Evolutionary conservation across 768 basidiomycete species (phyloP).

Genomic region (Calvatia gigantea): DNA sequence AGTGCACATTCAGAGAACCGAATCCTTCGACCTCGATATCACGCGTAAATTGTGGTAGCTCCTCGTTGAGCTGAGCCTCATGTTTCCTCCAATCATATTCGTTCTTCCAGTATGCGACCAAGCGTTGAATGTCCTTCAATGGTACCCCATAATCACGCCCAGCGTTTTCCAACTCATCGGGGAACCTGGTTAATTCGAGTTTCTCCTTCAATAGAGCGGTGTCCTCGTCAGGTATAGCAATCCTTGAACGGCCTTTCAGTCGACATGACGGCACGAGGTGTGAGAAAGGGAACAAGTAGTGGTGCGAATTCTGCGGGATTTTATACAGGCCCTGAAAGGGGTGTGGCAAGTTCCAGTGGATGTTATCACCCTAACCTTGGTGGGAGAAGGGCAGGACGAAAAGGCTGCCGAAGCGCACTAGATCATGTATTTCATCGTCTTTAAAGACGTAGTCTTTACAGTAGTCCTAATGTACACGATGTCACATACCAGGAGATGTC

Average conservation of each 20-base stretch:
- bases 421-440: no score
- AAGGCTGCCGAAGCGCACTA: no score
- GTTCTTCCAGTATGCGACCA: conserved; percentile 42
- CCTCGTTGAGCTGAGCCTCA: conserved; percentile 45
- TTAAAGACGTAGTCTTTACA: no score
- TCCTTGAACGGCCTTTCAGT: conserved; percentile 35
- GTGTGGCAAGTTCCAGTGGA: no score
- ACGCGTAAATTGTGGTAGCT: conserved; percentile 51
- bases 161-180: conserved; percentile 38
- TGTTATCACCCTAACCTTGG: no score
- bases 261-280: background rate
- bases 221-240: conserved; percentile 33
- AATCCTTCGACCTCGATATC: conserved; percentile 46
- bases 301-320: no score
- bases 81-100: conserved; percentile 52
- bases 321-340: no score
- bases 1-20: conserved; percentile 45
- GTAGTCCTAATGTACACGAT: no score
- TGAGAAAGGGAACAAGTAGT: background rate
- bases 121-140: conserved; percentile 40
- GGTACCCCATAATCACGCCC: conserved; percentile 43
- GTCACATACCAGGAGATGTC: no score
- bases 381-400: no score
- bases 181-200: conserved; percentile 36
- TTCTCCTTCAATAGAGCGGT: conserved; percentile 33